Evolutionary conservation across 2,329 filamentous ascomycete species (phyloP).

Genomic region (Niveomyces coronatus): DNA sequence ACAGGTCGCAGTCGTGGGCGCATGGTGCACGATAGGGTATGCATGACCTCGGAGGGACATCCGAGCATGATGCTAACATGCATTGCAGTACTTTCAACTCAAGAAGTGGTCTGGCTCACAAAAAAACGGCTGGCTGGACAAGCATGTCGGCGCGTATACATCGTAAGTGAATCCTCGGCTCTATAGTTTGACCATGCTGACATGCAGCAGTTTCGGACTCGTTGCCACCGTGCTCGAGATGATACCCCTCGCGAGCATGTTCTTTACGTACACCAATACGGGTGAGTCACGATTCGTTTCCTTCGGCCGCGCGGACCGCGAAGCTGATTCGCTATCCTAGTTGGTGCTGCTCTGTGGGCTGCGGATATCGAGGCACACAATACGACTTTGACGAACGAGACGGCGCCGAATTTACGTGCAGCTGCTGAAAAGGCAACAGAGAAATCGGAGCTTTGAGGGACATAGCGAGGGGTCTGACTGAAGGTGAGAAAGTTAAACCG

Average conservation of each 20-base stretch:
- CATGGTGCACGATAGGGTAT: slow-evolving; percentile 43
- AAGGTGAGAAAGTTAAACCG: no score
- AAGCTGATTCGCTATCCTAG: slow-evolving; percentile 27
- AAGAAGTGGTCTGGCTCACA: slow-evolving; percentile 67
- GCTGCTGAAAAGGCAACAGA: slow-evolving; percentile 37
- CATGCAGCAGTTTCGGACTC: slow-evolving; percentile 51
- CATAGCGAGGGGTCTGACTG: background rate
- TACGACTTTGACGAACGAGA: slow-evolving; percentile 37
- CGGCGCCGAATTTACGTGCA: slow-evolving; percentile 40
- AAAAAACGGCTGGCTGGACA: slow-evolving; percentile 57
- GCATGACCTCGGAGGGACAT: no score
- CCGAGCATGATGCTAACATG: no score
- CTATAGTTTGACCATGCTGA: background rate
- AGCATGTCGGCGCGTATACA: slow-evolving; percentile 67
- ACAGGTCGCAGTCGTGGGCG: slow-evolving; percentile 38
- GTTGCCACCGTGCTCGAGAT: slow-evolving; percentile 75
- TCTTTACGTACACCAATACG: slow-evolving; percentile 85
- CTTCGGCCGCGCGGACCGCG: no score
- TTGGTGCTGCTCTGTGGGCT: slow-evolving; percentile 90
- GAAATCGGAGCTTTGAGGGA: slow-evolving; percentile 17
- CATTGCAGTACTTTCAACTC: slow-evolving; percentile 70
- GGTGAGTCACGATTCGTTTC: slow-evolving; percentile 32
- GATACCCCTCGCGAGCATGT: slow-evolving; percentile 69
- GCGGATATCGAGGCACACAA: slow-evolving; percentile 63
- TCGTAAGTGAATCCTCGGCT: slow-evolving; percentile 44